phyloP scores from a whole-genome alignment of 192 early-diverging fungal species.

The Jimgerdemannia flammicorona region DNA sequence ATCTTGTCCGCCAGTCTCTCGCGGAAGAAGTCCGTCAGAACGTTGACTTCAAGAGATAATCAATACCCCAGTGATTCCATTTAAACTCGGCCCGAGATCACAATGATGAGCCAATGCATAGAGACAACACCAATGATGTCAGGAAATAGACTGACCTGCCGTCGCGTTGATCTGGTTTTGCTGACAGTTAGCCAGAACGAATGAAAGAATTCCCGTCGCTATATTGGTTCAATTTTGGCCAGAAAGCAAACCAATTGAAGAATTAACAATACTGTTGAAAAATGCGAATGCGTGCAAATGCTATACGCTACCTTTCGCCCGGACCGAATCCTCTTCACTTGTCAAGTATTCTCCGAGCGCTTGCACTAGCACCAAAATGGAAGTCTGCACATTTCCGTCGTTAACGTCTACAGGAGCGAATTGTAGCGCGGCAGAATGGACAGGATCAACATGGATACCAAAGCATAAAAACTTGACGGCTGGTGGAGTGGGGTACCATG shows the following conservation, averaged over 20 bases:
- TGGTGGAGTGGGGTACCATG: not conserved
- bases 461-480: no score
- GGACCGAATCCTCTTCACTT: constrained; percentile 76
- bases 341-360: constrained; percentile 73
- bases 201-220: constrained; percentile 65
- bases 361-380: constrained; percentile 76
- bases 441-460: no score
- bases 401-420: constrained; percentile 17
- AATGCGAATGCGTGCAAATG: not conserved
- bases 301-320: constrained; percentile 67
- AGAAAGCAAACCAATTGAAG: constrained; percentile 5
- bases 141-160: constrained; percentile 38
- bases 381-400: constrained; percentile 43
- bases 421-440: not conserved
- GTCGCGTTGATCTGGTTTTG: constrained; percentile 44
- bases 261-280: not conserved
- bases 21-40: constrained; percentile 72
- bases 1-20: constrained; percentile 70
- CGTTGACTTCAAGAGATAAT: constrained; percentile 33
- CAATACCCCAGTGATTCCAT: no score
- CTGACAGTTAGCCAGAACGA: constrained; percentile 48
- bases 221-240: constrained; percentile 1
- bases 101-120: not conserved
- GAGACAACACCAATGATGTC: not conserved
- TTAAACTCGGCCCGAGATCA: no score